Evolutionary conservation across 768 basidiomycete genomes (phyloP).

Genomic region (Suillus variegatus): DNA sequence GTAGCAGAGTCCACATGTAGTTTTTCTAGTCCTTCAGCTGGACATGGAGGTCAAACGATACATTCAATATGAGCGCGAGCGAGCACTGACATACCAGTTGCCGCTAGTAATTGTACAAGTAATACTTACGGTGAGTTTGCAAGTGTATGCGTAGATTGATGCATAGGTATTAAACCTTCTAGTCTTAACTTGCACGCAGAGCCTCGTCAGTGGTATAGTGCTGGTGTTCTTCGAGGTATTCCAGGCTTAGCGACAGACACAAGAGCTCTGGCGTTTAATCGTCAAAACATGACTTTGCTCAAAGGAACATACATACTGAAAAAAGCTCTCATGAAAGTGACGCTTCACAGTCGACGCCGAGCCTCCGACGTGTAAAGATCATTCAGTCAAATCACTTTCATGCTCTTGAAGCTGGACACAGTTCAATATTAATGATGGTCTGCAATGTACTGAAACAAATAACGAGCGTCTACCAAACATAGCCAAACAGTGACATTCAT

Average conservation of each 20-base stretch:
- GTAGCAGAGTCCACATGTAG: neutral
- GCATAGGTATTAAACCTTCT: neutral
- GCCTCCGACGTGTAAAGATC: constrained; percentile 89
- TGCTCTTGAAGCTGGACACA: constrained; percentile 67
- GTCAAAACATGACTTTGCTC: constrained; percentile 50
- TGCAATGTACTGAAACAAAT: no score
- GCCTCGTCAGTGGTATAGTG: constrained; percentile 59
- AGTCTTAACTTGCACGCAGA: constrained; percentile 43
- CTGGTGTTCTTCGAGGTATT: constrained; percentile 71
- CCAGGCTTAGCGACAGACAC: constrained; percentile 79
- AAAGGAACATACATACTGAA: constrained; percentile 57
- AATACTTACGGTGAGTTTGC: neutral
- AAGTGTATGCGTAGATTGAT: neutral
- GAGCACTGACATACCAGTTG: neutral
- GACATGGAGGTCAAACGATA: neutral
- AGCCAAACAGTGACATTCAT: neutral
- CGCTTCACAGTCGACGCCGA: constrained; percentile 82
- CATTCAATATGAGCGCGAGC: neutral
- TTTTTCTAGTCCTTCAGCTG: neutral
- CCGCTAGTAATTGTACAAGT: neutral
- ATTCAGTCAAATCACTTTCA: constrained; percentile 90
- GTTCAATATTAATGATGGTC: no score
- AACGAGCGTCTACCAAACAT: neutral
- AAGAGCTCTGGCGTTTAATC: constrained; percentile 90
- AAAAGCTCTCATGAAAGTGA: constrained; percentile 89